Base-by-base conservation (phyloP, 768 basidiomycete genomes). In the Cubamyces sp. region DNA sequence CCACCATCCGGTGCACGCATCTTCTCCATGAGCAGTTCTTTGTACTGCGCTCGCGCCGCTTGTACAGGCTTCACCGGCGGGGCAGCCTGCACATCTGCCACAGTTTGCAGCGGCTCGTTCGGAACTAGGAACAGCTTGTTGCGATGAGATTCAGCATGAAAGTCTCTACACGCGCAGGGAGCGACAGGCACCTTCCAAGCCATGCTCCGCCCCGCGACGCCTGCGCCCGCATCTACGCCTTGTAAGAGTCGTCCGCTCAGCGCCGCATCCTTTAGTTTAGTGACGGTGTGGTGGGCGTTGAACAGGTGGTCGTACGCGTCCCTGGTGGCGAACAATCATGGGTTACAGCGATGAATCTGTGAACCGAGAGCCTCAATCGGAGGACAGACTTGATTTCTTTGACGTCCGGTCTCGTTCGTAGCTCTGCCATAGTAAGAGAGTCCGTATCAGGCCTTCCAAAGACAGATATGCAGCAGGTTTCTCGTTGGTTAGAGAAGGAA, bases 1-100 rank as follows among this genome's bases (percentile, higher is more conserved):
- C 87, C 87, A 6, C 92, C 93, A 73, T 96, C 94, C 15, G 94
- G 94, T 0, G 94, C 90, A 50, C 82, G 85, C 79, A 94, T 86
- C 69, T 88, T 87, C 66, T 90, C 82, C 53, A 84, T 74, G 28
- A 94, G 73, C 47, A 88, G 74, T 16, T 77, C 72, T 8, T 80
- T 77, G 74, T 88, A 96, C 51, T 77, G 74, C 62, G 77, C 78
- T 43, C 92, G 84, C 34, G 81, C 79, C 5, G 65, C 65, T 16
- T 81, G 79, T 49, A 92, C 65, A 8, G 74, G 53, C 25, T 70
- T 66, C 30, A 74, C 56, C 0, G 71, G 71, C 9, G 74, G 64
- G 18, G 68, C 46, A 16, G 73, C 73, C 30, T 67, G 60, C 11
- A 64, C 61, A 52, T 83, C 74, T 23, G 83, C 71, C 9, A 82